These are phyloP conservation scores for Cladosporium colombiae DNA, from an alignment of 2,329 filamentous ascomycete species.

Conservation along the genomic window DNA sequence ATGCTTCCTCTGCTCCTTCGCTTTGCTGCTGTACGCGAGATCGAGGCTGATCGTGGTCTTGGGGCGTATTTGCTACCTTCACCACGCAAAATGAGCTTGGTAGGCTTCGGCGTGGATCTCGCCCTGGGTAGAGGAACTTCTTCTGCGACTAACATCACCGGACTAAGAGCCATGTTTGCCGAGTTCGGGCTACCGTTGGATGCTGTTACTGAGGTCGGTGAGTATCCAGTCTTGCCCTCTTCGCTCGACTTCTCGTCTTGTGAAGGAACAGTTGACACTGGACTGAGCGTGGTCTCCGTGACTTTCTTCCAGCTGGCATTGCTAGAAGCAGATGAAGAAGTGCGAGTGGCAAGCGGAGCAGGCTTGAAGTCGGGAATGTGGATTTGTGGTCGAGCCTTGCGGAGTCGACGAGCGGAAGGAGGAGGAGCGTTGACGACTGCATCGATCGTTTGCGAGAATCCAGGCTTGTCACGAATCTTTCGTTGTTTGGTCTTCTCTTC, in stretches of 20 bases:
- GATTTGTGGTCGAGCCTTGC: conserved; percentile 36
- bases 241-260: conserved; percentile 25
- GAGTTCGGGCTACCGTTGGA: conserved; percentile 24
- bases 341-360: conserved; percentile 28
- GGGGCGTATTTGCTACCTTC: conserved; percentile 35
- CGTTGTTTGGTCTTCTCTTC: conserved; percentile 37
- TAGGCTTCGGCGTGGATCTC: conserved; percentile 30
- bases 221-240: conserved; percentile 30
- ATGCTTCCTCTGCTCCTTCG: conserved; percentile 27
- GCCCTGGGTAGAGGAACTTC: conserved; percentile 34
- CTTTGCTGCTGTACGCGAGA: conserved; percentile 28
- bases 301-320: conserved; percentile 34
- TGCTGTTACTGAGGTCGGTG: conserved; percentile 31
- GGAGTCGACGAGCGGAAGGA: conserved; percentile 27
- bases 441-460: conserved; percentile 29
- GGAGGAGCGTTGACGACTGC: conserved; percentile 30
- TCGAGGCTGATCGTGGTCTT: conserved; percentile 35
- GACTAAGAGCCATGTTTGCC: conserved; percentile 30
- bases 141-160: conserved; percentile 40
- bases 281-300: conserved; percentile 32
- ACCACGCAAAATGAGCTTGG: conserved; percentile 30
- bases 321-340: conserved; percentile 34
- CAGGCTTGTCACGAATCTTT: conserved; percentile 37
- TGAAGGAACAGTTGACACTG: conserved; percentile 33
- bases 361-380: conserved; percentile 32